Base-by-base conservation (phyloP, 164 flowering plant species). In the Litsea cubeba region DNA sequence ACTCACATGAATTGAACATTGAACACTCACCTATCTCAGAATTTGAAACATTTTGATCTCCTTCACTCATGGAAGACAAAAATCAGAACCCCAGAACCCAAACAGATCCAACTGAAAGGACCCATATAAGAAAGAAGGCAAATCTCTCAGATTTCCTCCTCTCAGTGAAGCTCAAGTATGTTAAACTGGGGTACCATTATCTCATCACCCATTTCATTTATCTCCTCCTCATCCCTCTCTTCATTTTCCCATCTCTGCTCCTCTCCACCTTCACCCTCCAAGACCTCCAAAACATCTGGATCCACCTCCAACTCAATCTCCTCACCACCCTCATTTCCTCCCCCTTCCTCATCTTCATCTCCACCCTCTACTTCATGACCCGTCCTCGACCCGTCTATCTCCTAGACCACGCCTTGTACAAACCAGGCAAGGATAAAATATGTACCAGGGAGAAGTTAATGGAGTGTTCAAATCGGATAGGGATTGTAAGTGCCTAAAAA, bases 331-430 rank as follows among this genome's bases (percentile, higher is more conserved):
- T 84, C 14, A 62, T 86, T 0, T 80, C 87, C 2, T 26, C 82
- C 22, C 81, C 88, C 25, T 24, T 24, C 54, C 25, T 83, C 2
- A 83, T 86, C 20, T 87, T 88, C 76, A 30, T 87, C 3, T 77
- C 75, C 28, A 86, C 92, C 7, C 79, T 87, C 15, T 84, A 85
- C 82, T 85, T 85, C 86, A 86, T 77, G 80, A 83, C 84, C 67
- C 84, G 91, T 0, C 93, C 85, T 15, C 90, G 1, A 69, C 84
- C 62, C 81, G 81, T 91, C 7, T 91, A 85, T 80, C 65, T 91
- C 4, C 82, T 91, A 1, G 81, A 91, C 63, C 90, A 90, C 74
- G 77, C 92, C 1, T 90, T 94, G 66, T 89, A 88, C 88, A 90
- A 91, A 82, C 90, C 94, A 0, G 78, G 78, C 0, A 65, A 73